These are phyloP conservation scores for Neurospora tetraspora DNA, from an alignment of 495 filamentous ascomycete species.

Conservation along the genomic window DNA sequence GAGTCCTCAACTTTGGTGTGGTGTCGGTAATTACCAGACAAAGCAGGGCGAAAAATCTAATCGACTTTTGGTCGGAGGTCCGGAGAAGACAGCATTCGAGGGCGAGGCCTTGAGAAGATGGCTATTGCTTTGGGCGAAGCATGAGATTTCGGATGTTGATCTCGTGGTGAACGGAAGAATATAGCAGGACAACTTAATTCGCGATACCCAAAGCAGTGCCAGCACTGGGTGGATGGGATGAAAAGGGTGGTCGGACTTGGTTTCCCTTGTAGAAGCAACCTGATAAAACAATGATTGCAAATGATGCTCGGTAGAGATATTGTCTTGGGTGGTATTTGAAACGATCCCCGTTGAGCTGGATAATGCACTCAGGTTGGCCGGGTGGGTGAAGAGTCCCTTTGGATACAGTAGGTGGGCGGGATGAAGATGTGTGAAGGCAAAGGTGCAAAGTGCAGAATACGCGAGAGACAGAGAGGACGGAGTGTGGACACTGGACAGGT, in stretches of 20 bases:
- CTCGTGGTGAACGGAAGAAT: no score
- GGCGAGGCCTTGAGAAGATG: no score
- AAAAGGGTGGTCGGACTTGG: not conserved
- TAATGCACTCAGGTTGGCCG: not conserved
- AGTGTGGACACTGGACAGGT: not conserved
- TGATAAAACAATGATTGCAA: slow-evolving; percentile 1
- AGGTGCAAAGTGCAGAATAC: not conserved
- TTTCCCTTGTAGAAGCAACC: not conserved
- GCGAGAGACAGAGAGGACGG: not conserved
- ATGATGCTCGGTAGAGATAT: slow-evolving; percentile 1
- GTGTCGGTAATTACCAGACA: no score
- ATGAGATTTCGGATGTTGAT: no score
- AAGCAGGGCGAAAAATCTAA: no score
- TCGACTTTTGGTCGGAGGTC: not conserved
- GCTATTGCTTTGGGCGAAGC: no score
- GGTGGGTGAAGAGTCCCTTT: not conserved
- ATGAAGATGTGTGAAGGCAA: not conserved
- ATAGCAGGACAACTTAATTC: not conserved
- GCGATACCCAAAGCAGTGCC: not conserved
- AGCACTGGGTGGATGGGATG: not conserved
- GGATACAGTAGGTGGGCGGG: not conserved
- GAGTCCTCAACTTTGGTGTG: not conserved
- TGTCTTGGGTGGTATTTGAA: not conserved
- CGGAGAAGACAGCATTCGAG: not conserved
- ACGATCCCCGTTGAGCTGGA: not conserved